Evolutionary conservation across 495 filamentous ascomycete species (phyloP).

Genomic region (Acidomyces sp.): DNA sequence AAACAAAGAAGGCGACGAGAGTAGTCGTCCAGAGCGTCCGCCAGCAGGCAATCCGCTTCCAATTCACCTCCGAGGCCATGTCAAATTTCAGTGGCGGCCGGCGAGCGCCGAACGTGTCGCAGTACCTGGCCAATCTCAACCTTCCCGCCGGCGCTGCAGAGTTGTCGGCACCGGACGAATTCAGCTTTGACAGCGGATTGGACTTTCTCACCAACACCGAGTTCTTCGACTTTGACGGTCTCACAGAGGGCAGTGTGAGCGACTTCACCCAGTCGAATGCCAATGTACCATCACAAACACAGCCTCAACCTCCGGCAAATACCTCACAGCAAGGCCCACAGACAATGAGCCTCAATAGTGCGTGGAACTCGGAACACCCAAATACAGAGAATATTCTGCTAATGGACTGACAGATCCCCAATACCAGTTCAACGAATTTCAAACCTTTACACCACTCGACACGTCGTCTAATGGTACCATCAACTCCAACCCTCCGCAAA

Average conservation of each 20-base stretch:
- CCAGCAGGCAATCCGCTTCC: too few species aligned
- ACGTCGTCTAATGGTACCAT: neutral
- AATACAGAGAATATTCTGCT: too few species aligned
- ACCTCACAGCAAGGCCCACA: neutral
- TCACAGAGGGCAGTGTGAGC: conserved; percentile 9
- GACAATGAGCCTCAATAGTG: too few species aligned
- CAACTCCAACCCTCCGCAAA: neutral
- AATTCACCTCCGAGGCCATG: too few species aligned
- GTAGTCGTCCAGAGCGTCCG: too few species aligned
- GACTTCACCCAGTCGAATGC: too few species aligned
- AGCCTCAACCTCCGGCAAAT: neutral
- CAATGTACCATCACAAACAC: neutral
- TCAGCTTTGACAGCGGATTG: conserved; percentile 58
- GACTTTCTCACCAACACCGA: conserved; percentile 86
- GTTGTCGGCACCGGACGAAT: conserved; percentile 36
- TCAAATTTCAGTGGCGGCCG: conserved; percentile 39
- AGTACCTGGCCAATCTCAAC: conserved; percentile 80
- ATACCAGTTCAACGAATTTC: conserved; percentile 12
- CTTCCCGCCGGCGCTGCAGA: conserved; percentile 55
- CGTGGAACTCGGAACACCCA: too few species aligned
- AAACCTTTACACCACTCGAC: conserved; percentile 1
- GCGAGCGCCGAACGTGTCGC: conserved; percentile 67
- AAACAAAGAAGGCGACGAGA: too few species aligned
- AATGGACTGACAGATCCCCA: conserved; percentile 1
- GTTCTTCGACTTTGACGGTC: conserved; percentile 75